These are phyloP conservation scores for Botrytis pseudocinerea DNA, from an alignment of 2,329 filamentous ascomycete genomes.

Conservation along the genomic window DNA sequence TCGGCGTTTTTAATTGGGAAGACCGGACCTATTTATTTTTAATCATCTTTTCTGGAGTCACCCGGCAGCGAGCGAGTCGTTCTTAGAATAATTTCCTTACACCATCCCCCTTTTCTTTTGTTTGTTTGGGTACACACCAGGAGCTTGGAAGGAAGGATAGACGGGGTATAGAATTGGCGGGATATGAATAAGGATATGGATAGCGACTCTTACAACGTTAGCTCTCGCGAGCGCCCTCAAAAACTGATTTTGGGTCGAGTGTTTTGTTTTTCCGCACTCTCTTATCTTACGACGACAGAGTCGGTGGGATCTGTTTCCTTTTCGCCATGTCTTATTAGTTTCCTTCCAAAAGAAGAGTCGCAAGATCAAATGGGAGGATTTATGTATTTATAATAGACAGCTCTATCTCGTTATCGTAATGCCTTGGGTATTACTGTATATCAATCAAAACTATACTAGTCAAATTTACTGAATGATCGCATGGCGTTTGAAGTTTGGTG, in stretches of 20 bases:
- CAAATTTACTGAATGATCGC: background rate
- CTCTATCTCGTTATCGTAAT: background rate
- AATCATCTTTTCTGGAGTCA: slow-evolving; percentile 5
- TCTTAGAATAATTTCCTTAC: background rate
- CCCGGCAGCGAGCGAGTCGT: background rate
- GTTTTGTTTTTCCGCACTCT: background rate
- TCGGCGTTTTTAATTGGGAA: background rate
- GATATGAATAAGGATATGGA: slow-evolving; percentile 1
- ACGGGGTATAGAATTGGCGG: background rate
- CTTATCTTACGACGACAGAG: background rate
- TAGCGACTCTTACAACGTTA: slow-evolving; percentile 15
- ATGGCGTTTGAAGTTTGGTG: background rate
- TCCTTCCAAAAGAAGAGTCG: background rate
- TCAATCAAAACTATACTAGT: background rate
- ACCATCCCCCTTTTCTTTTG: background rate
- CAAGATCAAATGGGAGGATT: background rate
- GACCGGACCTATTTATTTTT: background rate
- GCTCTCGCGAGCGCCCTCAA: slow-evolving; percentile 16
- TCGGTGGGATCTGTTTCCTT: background rate
- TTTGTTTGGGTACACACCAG: background rate
- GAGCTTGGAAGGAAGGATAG: slow-evolving; percentile 3
- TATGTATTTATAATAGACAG: background rate
- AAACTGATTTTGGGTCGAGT: background rate
- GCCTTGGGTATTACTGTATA: background rate
- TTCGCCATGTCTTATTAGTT: slow-evolving; percentile 10